Percentiles rank a stretch among this genome's conserved stretches.
phyloP scores from a whole-genome alignment of 2,329 filamentous ascomycete genomes.

The Neonectria sp. region DNA sequence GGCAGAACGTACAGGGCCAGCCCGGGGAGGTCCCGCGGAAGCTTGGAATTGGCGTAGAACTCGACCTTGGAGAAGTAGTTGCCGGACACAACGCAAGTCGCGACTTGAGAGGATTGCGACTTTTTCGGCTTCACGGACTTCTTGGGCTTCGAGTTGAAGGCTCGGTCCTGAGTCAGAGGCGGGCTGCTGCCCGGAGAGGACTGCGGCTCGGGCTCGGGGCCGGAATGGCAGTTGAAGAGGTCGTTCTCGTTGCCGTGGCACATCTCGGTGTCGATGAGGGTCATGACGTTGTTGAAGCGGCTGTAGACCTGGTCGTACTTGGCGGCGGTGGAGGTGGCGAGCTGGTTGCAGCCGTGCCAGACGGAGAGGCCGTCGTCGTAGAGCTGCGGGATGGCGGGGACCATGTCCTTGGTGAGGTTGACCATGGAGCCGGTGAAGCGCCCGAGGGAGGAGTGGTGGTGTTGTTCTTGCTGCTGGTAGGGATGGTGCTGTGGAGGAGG shows the following conservation, averaged over 20 bases:
- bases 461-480: constrained; percentile 30
- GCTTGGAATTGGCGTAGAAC: constrained; percentile 81
- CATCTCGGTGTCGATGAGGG: constrained; percentile 77
- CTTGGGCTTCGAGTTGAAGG: constrained; percentile 20
- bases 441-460: constrained; percentile 45
- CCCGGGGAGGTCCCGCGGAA: constrained; percentile 77
- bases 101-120: constrained; percentile 14
- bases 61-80: constrained; percentile 84
- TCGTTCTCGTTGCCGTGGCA: constrained; percentile 69
- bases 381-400: constrained; percentile 52
- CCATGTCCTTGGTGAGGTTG: constrained; percentile 59
- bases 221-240: constrained; percentile 60
- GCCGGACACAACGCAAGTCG: constrained; percentile 53
- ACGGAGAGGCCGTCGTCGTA: constrained; percentile 61
- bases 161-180: constrained; percentile 26
- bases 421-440: constrained; percentile 59
- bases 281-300: constrained; percentile 78
- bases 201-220: constrained; percentile 14
- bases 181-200: background rate
- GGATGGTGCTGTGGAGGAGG: constrained; percentile 1
- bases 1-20: constrained; percentile 73
- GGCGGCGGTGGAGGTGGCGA: constrained; percentile 62
- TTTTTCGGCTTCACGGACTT: constrained; percentile 39
- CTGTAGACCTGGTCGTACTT: constrained; percentile 73
- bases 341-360: constrained; percentile 59